Base-by-base conservation (phyloP, 2,329 filamentous ascomycete genomes). In the Chrysoporthe puriensis region DNA sequence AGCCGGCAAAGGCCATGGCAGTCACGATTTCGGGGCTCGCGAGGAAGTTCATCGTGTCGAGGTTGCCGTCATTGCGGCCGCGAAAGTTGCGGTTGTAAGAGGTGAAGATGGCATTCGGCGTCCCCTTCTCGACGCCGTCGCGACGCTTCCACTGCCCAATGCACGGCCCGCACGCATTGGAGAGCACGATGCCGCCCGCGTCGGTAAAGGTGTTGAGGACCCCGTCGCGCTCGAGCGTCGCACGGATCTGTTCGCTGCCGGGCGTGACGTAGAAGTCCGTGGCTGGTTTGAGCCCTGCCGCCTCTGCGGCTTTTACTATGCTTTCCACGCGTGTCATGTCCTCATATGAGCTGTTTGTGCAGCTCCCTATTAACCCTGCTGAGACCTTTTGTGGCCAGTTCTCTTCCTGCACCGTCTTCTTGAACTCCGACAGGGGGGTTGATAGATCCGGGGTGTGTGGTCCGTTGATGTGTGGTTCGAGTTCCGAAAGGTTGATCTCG, bases 61-160 rank as follows among this genome's bases (percentile, higher is more conserved):
- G 90, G 83, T 99, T 99, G 70, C 96, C 96, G 76, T 99, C 96
- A 78, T 99, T 99, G 72, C 96, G 92, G 70, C 93, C 95, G 62
- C 92, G 92, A 85, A 99, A 99, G 82, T 99, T 99, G 70, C 96
- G 92, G 86, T 99, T 99, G 84, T 97, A 99, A 0, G 94, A 97
- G 11, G 94, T 95, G 75, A 99, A 88, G 74, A 99, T 98, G 70
- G 96, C 96, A 77, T 99, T 99, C 64, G 88, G 84, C 68, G 94
- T 92, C 70, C 94, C 94, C 82, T 97, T 97, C 68, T 82, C 79
- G 21, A 96, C 87, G 32, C 90, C 91, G 76, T 98, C 96, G 21
- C 92, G 95, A 67, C 96, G 90, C 77, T 92, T 92, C 96, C 96
- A 99, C 81, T 97, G 94, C 1, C 95, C 94, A 73, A 97, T 96